Evolutionary conservation across 305 asterid genomes (phyloP), one percentile per base, ranked within the genome.

Genomic region (Fraxinus albicans): DNA sequence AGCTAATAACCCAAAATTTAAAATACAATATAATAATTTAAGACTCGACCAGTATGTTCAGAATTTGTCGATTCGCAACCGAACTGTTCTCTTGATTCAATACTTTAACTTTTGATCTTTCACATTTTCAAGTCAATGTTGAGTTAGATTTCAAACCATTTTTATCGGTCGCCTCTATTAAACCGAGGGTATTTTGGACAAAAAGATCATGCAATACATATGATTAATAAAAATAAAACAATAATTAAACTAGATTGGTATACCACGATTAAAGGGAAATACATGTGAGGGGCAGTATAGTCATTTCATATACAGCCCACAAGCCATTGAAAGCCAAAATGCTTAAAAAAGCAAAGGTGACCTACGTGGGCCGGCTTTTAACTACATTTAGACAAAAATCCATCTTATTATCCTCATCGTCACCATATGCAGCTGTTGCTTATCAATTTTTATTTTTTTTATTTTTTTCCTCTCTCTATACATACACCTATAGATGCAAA

Each of bases 361-460:
- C 98, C 96, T 93, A 91, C 94, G 84, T 88, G 94, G 88, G 82
- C 96, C 98, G 96, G 93, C 96, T 89, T 96, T 92, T 93, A 96
- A 94, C 98, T 94, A 92, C 89, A 88, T 93, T 93, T 94, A 93
- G 98, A 55, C 67, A 55, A n/a, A 53, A 55, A n/a, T 0, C 25
- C 67, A 55, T 55, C 67, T 55, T 55, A 93, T 92, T 93, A 91
- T 90, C 95, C 83, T 92, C 92, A 77, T 90, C 95, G 90, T 92
- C 97, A 83, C 93, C 86, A 91, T 94, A 93, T 86, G 84, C 86
- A 82, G 27, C 93, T 88, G 83, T 80, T 83, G 17, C 77, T 42
- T 63, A 35, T 72, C 50, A 17, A 44, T 80, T 77, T 69, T 78
- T 53, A 8, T 44, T 44, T 10, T 36, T 36, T 5, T 17, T 17